Evolutionary conservation across 2,329 filamentous ascomycete genomes (phyloP), one percentile per base, ranked within the genome.

Genomic region (Diaporthe sp.): DNA sequence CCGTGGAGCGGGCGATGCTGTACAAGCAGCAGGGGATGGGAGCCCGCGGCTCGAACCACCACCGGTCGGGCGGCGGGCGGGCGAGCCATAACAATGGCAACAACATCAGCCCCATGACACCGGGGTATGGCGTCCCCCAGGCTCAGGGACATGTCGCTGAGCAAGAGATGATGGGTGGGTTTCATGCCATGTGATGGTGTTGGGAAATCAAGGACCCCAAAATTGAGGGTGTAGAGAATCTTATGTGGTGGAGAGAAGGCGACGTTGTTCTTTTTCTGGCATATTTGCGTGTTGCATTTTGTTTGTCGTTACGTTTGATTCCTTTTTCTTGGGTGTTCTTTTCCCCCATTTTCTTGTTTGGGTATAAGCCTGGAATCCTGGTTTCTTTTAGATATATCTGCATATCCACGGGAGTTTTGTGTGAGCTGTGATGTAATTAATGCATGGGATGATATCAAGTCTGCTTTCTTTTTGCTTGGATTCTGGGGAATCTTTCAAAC

Each of bases 1-100:
- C 75, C 2, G 75, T 76, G 9, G 73, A 76, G 69, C 75, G 68
- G 6, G 75, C 75, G 17, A 75, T 76, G 75, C 62, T 76, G 69
- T 76, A 75, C 25, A 76, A 76, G 42, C 69, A 75, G 49, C 75
- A 75, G 22, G 75, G 73, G 12, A 15, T 72, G 59, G 73, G 73
- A 1, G 44, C 39, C 13, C 39, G 65, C 25, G 44, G 72, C 31
- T 28, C 44, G 12, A 58, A 67, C 44, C 53, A 46, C 67, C 61
- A 49, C 19, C 28, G 51, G 61, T 7, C 51, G 31, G 62, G 31
- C 25, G 72, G 22, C 59, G 39, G 65, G 8, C 22, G 51, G 37
- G 37, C 37, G 37, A 39, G 39, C 31, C 17, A n/a, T 19, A 22
- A 61, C 6, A 42, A 39, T 7, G 49, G 19, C 10, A 74, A 34